Base-by-base conservation (phyloP, 75 land plant species). In the Picea sitchensis region DNA sequence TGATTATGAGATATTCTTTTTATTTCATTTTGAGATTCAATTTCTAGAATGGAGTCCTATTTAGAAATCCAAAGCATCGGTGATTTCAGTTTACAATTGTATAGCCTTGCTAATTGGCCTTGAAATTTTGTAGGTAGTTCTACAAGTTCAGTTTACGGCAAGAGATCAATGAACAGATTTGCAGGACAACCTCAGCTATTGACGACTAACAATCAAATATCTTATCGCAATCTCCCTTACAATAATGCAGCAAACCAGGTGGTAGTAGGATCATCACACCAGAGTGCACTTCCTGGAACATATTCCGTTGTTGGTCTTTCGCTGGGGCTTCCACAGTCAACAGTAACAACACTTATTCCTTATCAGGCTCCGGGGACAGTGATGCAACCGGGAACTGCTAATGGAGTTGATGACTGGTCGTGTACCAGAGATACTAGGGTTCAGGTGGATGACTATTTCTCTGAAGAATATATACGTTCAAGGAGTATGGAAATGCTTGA, bases 381-480 rank as follows among this genome's bases (percentile, higher is more conserved):
- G 5, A 60, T 78, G 3, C 87, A 83, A 15, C 61, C 64, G 77
- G 60, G 81, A 36, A 77, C 57, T 73, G 75, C 82, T 9, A 83
- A 81, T 54, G 79, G 83, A n/a, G 81, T 83, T 72, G 91, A 80
- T 60, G 90, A 89, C 31, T 91, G 86, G 88, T 64, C 83, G 2
- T 81, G 78, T 11, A 82, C 77, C 51, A 79, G 87, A n/a, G 91
- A 86, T 13, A 56, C 34, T 71, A 86, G 84, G 36, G 86, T 82
- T 51, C 88, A 65, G 30, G 69, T 78, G 21, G 96, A 93, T 36
- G 94, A 93, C 15, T 87, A 78, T 63, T 80, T 91, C 60, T 81
- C 92, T 21, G 96, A 93, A 85, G 98, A 96, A 41, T 94, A 92
- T 59, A 93, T 93, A 58, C 94, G 98, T 11, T 68, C 91, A 30